phyloP scores from a whole-genome alignment of 2,329 filamentous ascomycete genomes.

The Neofusicoccum sp. region DNA sequence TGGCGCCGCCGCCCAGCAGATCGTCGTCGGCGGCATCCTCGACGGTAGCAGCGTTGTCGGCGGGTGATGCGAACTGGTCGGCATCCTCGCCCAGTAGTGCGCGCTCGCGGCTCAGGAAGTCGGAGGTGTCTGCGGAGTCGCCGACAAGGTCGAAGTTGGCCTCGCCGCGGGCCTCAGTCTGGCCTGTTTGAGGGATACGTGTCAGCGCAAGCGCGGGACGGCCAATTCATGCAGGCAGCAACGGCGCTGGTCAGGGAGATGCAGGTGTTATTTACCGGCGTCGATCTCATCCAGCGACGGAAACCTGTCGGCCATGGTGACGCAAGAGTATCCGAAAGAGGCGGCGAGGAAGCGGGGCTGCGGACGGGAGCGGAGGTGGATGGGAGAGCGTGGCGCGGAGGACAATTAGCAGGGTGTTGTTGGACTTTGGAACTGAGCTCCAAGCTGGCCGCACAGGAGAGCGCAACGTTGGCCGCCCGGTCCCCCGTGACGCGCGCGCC shows the following conservation, averaged over 20 bases:
- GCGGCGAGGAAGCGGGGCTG: neutral
- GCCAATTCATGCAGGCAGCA: neutral
- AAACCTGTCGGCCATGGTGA: slow-evolving; percentile 51
- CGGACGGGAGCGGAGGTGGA: neutral
- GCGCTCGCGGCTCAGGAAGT: slow-evolving; percentile 90
- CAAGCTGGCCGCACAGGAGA: slow-evolving; percentile 11
- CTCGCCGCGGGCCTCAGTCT: slow-evolving; percentile 62
- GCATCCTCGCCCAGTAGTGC: slow-evolving; percentile 90
- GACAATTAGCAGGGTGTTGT: slow-evolving; percentile 9
- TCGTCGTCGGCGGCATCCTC: slow-evolving; percentile 66
- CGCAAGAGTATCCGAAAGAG: neutral
- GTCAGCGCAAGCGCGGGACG: slow-evolving; percentile 1
- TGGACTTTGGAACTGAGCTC: slow-evolving; percentile 11
- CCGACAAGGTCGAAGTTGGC: slow-evolving; percentile 49
- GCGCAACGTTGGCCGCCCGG: slow-evolving; percentile 10
- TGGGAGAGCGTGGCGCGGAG: neutral
- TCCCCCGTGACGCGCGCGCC: slow-evolving; percentile 1
- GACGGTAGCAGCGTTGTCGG: slow-evolving; percentile 64
- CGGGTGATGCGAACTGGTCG: slow-evolving; percentile 77
- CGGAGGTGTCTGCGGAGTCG: slow-evolving; percentile 63
- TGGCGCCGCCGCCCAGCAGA: slow-evolving; percentile 64
- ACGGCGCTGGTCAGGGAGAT: slow-evolving; percentile 19
- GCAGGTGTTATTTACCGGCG: slow-evolving; percentile 39
- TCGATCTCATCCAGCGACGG: slow-evolving; percentile 55
- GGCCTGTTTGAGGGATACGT: slow-evolving; percentile 50